Evolutionary conservation across 2,329 filamentous ascomycete species (phyloP).

Genomic region (Sporothrix brasiliensis): DNA sequence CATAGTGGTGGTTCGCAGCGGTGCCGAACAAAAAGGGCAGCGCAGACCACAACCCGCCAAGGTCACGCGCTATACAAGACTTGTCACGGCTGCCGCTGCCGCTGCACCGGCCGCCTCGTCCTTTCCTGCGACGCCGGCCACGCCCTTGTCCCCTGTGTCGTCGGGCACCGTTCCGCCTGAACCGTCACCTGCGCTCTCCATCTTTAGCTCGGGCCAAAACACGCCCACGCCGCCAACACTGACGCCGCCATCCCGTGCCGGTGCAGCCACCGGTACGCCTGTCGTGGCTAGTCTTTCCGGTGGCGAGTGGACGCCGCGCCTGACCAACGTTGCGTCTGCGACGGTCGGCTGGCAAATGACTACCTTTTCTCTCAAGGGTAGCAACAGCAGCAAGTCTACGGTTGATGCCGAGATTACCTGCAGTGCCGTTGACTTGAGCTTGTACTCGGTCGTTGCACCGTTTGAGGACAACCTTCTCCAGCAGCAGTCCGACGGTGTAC

Average conservation of each 20-base stretch:
- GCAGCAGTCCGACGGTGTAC: constrained; percentile 54
- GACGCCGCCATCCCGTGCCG: not conserved
- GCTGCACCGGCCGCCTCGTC: not conserved
- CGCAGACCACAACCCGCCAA: constrained; percentile 52
- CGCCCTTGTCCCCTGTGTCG: not conserved
- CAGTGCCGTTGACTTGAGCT: constrained; percentile 73
- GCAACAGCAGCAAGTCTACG: constrained; percentile 43
- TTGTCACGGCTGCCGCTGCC: constrained; percentile 4
- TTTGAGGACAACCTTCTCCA: constrained; percentile 73
- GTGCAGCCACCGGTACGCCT: too few species aligned
- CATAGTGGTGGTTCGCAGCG: constrained; percentile 73
- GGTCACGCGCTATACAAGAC: constrained; percentile 49
- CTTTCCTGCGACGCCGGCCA: not conserved
- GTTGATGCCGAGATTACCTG: constrained; percentile 64
- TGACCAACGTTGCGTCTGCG: constrained; percentile 37
- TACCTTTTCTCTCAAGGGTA: constrained; percentile 62
- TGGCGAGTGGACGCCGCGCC: constrained; percentile 25
- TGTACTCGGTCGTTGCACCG: constrained; percentile 68
- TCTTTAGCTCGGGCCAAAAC: constrained; percentile 21
- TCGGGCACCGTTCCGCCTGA: constrained; percentile 4
- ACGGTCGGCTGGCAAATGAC: constrained; percentile 70
- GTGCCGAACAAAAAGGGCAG: constrained; percentile 46
- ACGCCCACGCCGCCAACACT: not conserved
- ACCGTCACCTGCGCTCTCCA: not conserved
- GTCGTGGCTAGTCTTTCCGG: not conserved